Evolutionary conservation across 2,329 filamentous ascomycete genomes (phyloP), one percentile per base, ranked within the genome.

Genomic region (Fusarium paranaense): DNA sequence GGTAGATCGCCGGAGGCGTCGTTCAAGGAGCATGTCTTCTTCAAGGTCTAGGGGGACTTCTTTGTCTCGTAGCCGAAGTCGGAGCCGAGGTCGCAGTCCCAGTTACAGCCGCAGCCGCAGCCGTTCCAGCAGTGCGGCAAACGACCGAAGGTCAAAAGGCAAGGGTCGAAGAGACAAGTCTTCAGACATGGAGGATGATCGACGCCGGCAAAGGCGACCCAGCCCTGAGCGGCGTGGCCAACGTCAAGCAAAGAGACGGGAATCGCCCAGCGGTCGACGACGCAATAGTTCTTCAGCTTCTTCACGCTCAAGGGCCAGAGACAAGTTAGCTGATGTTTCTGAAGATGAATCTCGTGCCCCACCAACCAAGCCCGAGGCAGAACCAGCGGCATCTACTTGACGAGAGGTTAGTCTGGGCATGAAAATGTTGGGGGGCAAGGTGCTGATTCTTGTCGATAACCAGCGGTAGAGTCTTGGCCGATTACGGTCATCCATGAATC

Each of bases 251-350:
- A 71, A 35, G 64, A 76, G 74, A 62, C 70, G 52, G 35, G 72
- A 71, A 57, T 70, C 71, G 60, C 68, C 69, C 18, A 61, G 60
- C 33, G 72, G 64, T 56, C 86, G 84, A 74, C 87, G 86, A 80
- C 85, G 84, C 76, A 88, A 85, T 80, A 84, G 84, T 73, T 89
- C 88, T 73, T 87, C 87, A 72, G 84, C 84, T 80, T 87, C 88
- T 79, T 86, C 86, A 81, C 82, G 83, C 79, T 84, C 86, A 81
- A 85, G 84, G 80, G 81, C 81, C 79, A 86, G 83, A 84, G 81
- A 85, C 82, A 88, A 84, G 82, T 86, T 85, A 81, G 88, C 87
- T 90, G 89, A 91, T 90, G 82, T 82, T 87, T 86, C 73, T 73
- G 78, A 82, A 81, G 81, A 80, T 78, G 77, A 78, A 70, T 57